phyloP scores from a whole-genome alignment of 129 eudicot species.

The Flaveria brownii region DNA sequence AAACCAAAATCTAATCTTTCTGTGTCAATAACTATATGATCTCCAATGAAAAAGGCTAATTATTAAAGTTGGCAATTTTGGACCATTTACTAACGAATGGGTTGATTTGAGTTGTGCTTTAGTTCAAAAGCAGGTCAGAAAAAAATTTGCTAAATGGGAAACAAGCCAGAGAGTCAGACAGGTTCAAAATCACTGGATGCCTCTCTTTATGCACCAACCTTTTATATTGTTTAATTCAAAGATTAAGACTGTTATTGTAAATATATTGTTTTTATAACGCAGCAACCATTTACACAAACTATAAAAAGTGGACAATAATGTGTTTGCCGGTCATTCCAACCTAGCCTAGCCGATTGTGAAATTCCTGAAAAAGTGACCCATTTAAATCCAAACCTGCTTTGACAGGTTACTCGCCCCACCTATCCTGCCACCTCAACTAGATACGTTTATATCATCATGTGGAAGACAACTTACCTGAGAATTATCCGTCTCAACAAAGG shows the following conservation, averaged over 20 bases:
- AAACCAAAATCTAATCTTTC: too few relatives aligned
- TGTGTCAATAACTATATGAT: too few relatives aligned
- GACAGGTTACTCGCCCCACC: background rate
- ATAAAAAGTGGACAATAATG: background rate
- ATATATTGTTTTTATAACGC: background rate
- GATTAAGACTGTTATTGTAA: background rate
- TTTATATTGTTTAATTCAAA: background rate
- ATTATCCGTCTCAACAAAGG: conserved; percentile 82
- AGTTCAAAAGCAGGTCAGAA: background rate
- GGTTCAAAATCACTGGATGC: background rate
- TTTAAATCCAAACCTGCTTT: background rate
- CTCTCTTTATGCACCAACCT: background rate
- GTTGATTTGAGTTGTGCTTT: background rate
- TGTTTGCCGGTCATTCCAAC: background rate
- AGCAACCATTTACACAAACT: background rate
- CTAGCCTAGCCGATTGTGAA: background rate
- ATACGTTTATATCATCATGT: background rate
- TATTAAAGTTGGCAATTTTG: background rate
- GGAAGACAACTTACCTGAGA: conserved; percentile 57
- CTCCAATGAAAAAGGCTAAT: background rate
- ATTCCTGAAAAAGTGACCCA: background rate
- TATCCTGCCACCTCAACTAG: conserved; percentile 15
- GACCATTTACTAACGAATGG: background rate
- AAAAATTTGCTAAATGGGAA: background rate
- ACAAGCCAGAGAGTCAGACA: background rate